phyloP scores from a whole-genome alignment of 345 rosid species.

The Gossypium ekmanianum region DNA sequence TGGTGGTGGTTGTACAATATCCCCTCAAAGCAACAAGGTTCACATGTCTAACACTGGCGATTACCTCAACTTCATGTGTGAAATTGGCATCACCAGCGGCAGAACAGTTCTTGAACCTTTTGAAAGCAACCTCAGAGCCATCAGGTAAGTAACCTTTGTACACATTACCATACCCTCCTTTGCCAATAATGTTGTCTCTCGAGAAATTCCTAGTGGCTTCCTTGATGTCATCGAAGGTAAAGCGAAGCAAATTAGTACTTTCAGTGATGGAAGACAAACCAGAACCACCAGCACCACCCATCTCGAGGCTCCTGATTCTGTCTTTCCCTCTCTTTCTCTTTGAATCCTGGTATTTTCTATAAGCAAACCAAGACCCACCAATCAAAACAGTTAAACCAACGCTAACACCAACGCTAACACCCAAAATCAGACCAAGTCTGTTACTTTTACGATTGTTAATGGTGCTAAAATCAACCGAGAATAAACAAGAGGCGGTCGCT shows the following conservation, averaged over 20 bases:
- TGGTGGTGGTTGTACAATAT: slow-evolving; percentile 78
- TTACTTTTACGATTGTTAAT: slow-evolving; percentile 19
- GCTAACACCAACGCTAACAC: slow-evolving; percentile 25
- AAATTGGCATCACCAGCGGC: slow-evolving; percentile 69
- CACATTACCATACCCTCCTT: slow-evolving; percentile 95
- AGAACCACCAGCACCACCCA: slow-evolving; percentile 21
- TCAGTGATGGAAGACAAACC: slow-evolving; percentile 53
- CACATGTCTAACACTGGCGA: slow-evolving; percentile 83
- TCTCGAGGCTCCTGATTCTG: slow-evolving; percentile 27
- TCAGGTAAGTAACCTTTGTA: slow-evolving; percentile 58
- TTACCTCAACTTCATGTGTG: slow-evolving; percentile 80
- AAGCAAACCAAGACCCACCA: slow-evolving; percentile 42
- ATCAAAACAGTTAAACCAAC: slow-evolving; percentile 30
- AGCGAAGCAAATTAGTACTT: slow-evolving; percentile 62
- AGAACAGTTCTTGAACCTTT: slow-evolving; percentile 87
- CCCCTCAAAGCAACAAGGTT: slow-evolving; percentile 81
- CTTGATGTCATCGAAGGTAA: slow-evolving; percentile 69
- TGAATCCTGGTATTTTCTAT: slow-evolving; percentile 26
- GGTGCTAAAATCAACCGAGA: slow-evolving; percentile 34
- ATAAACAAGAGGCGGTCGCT: slow-evolving; percentile 65
- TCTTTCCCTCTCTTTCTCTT: slow-evolving; percentile 29
- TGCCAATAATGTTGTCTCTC: slow-evolving; percentile 65
- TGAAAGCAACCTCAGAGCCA: slow-evolving; percentile 74
- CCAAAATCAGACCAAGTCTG: slow-evolving; percentile 30
- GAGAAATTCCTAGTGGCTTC: slow-evolving; percentile 70